phyloP scores from a whole-genome alignment of 768 basidiomycete genomes.

The Agrocybe chaxingu region DNA sequence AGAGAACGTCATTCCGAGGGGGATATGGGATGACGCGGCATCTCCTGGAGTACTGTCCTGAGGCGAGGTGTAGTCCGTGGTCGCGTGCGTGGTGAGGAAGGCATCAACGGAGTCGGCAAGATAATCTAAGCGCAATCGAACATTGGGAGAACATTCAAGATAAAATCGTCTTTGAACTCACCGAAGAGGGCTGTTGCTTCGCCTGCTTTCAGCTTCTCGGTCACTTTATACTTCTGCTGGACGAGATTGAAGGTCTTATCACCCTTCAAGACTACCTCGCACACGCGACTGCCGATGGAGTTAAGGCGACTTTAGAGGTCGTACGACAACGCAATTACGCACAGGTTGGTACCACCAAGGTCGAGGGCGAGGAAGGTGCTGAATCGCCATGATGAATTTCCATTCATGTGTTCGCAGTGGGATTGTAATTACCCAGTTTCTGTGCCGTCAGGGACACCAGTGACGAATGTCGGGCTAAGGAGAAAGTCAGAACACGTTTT shows the following conservation, averaged over 20 bases:
- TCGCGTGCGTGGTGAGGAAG: conserved; percentile 70
- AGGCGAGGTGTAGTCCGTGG: conserved; percentile 38
- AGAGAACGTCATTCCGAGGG: conserved; percentile 92
- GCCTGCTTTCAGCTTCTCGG: conserved; percentile 89
- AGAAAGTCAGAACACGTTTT: conserved; percentile 4
- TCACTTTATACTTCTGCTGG: conserved; percentile 97
- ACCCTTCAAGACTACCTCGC: conserved; percentile 89
- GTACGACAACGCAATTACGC: conserved; percentile 26
- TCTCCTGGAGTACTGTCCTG: conserved; percentile 14
- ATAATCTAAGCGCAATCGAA: conserved; percentile 62
- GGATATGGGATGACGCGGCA: conserved; percentile 30
- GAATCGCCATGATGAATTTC: conserved; percentile 11
- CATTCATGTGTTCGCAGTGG: background rate
- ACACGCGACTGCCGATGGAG: conserved; percentile 69
- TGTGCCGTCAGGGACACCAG: conserved; percentile 90
- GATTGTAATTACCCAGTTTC: conserved; percentile 74
- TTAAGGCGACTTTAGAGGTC: background rate
- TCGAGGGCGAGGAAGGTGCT: conserved; percentile 97
- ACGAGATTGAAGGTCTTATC: conserved; percentile 85
- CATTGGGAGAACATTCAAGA: conserved; percentile 6
- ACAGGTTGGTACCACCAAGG: conserved; percentile 98
- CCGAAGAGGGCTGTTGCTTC: conserved; percentile 87
- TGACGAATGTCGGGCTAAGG: conserved; percentile 86
- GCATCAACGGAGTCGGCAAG: conserved; percentile 95
- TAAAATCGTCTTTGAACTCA: conserved; percentile 27